Percentiles rank a stretch among this genome's conserved stretches.
Conservation (phyloP, 2,329 filamentous ascomycete genomes). For the Rhynchosporium graminicola region DNA sequence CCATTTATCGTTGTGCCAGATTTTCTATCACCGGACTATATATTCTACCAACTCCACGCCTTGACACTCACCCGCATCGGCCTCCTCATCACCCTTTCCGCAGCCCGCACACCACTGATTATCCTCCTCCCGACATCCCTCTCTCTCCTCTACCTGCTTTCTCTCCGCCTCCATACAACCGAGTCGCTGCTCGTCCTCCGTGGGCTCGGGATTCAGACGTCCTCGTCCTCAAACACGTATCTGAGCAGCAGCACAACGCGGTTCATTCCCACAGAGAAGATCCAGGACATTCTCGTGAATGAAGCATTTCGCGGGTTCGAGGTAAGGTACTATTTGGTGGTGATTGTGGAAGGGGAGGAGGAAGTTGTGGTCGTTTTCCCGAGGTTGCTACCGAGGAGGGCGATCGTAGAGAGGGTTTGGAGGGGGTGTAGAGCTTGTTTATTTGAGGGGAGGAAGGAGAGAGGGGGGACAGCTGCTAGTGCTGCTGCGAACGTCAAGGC, state of each 20-base stretch:
- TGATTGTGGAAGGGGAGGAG: constrained; percentile 86
- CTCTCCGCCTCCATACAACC: constrained; percentile 56
- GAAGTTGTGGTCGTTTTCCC: constrained; percentile 96
- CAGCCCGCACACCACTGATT: constrained; percentile 43
- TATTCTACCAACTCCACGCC: constrained; percentile 37
- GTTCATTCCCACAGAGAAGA: constrained; percentile 87
- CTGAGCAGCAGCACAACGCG: constrained; percentile 62
- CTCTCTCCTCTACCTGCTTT: constrained; percentile 47
- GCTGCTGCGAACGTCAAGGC: not conserved
- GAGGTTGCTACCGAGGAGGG: constrained; percentile 69
- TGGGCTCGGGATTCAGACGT: constrained; percentile 88
- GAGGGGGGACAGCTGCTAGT: constrained; percentile 22
- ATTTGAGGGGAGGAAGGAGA: constrained; percentile 61
- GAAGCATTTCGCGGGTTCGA: constrained; percentile 94
- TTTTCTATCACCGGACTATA: constrained; percentile 25
- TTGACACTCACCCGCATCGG: constrained; percentile 40
- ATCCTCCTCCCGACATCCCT: constrained; percentile 45
- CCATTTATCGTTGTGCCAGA: constrained; percentile 13
- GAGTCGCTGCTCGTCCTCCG: constrained; percentile 88
- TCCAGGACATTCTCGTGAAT: constrained; percentile 91
- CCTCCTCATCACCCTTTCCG: constrained; percentile 39
- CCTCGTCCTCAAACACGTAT: constrained; percentile 68
- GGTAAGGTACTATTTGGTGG: constrained; percentile 83
- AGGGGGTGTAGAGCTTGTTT: constrained; percentile 79
- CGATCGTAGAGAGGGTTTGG: constrained; percentile 87